Percentiles rank a stretch among this genome's conserved stretches.
Evolutionary conservation across 805 yeast species (phyloP).

Genomic region (Candida mattraensis): DNA sequence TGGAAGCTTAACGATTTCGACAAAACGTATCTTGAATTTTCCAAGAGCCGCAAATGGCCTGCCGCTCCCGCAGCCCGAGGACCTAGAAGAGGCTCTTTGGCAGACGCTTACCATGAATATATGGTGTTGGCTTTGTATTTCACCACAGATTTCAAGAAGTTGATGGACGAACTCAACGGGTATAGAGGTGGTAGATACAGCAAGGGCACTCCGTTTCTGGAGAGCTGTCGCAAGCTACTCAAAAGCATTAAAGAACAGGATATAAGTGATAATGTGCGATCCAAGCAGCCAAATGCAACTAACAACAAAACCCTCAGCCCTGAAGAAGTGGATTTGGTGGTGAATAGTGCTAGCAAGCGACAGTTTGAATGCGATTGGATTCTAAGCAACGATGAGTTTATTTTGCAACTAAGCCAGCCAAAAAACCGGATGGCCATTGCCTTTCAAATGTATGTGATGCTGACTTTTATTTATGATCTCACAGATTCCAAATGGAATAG

Average conservation of each 20-base stretch:
- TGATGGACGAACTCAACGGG: constrained; percentile 21
- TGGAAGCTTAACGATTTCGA: constrained; percentile 28
- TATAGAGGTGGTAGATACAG: constrained; percentile 15
- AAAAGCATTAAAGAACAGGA: constrained; percentile 17
- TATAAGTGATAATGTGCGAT: constrained; percentile 5
- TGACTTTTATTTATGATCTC: constrained; percentile 22
- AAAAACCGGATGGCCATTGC: constrained; percentile 19
- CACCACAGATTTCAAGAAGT: constrained; percentile 16
- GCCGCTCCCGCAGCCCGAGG: constrained; percentile 3
- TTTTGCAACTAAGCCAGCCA: constrained; percentile 17
- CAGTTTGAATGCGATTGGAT: constrained; percentile 32
- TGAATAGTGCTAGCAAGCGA: constrained; percentile 13
- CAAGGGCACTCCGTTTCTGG: constrained; percentile 13
- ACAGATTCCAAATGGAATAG: constrained; percentile 21
- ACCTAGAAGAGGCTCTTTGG: constrained; percentile 10
- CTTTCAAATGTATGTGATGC: constrained; percentile 28
- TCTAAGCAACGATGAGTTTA: constrained; percentile 25
- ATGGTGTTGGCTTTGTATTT: constrained; percentile 17
- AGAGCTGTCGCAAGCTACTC: constrained; percentile 14
- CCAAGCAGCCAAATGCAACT: constrained; percentile 1
- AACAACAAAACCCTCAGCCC: constrained; percentile 3
- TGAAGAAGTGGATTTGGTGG: constrained; percentile 10
- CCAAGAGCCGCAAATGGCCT: constrained; percentile 23
- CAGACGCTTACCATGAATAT: constrained; percentile 19
- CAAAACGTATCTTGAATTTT: constrained; percentile 18